These are phyloP conservation scores for Mortierella sp. DNA, from an alignment of 371 early-diverging fungal species.

Conservation along the genomic window DNA sequence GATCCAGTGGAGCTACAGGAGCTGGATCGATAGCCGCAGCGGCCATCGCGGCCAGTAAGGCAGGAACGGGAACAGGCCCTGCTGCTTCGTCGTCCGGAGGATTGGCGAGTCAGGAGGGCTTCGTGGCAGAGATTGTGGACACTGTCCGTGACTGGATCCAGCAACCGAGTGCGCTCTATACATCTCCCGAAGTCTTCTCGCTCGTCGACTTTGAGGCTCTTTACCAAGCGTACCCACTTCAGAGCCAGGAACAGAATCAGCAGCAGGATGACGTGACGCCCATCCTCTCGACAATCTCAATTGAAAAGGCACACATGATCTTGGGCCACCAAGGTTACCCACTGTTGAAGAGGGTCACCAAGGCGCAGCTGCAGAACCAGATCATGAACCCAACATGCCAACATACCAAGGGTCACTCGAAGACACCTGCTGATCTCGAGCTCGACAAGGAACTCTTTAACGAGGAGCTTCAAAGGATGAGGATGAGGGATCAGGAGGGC, in stretches of 20 bases:
- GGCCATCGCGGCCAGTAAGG: conserved; percentile 50
- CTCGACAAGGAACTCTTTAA: conserved; percentile 75
- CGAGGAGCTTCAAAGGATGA: conserved; percentile 60
- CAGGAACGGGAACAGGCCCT: conserved; percentile 35
- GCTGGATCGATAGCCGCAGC: conserved; percentile 54
- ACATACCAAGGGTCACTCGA: conserved; percentile 74
- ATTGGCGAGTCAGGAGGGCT: conserved; percentile 28
- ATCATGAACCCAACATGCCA: conserved; percentile 77
- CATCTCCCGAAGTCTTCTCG: conserved; percentile 53
- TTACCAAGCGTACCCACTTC: conserved; percentile 62
- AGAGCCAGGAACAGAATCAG: conserved; percentile 37
- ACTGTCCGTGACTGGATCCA: conserved; percentile 55
- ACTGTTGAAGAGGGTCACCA: conserved; percentile 76
- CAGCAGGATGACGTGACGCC: conserved; percentile 48
- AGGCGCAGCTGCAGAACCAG: conserved; percentile 76
- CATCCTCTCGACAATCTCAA: conserved; percentile 57
- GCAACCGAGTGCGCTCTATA: conserved; percentile 51
- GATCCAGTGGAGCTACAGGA: conserved; percentile 22
- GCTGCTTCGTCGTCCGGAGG: conserved; percentile 18
- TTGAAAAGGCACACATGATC: conserved; percentile 69
- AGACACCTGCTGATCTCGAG: conserved; percentile 79
- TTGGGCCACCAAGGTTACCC: conserved; percentile 76
- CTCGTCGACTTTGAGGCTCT: conserved; percentile 54
- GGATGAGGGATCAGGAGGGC: conserved; percentile 56
- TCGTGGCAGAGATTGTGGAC: conserved; percentile 49